These are phyloP conservation scores for Laetiporus sulphureus DNA, from an alignment of 1,284 basidiomycete genomes.

Conservation along the genomic window DNA sequence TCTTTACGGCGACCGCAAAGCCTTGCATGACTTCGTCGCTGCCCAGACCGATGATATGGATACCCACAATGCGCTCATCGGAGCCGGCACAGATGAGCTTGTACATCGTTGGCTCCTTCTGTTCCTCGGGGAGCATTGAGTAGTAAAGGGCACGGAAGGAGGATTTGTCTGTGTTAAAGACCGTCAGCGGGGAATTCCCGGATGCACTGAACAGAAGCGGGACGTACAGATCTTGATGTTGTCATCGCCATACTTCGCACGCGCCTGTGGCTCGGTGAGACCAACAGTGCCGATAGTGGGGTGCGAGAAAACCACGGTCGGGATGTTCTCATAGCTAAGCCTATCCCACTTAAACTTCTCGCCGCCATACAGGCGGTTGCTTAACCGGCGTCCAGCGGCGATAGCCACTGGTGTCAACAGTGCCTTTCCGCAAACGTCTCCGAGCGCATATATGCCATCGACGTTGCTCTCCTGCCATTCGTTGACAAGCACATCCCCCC, in stretches of 20 bases:
- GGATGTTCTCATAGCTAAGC: slow-evolving; percentile 86
- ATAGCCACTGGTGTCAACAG: slow-evolving; percentile 98
- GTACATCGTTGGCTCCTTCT: slow-evolving; percentile 92
- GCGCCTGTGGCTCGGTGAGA: slow-evolving; percentile 86
- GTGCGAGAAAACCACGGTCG: slow-evolving; percentile 95
- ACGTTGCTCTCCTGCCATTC: slow-evolving; percentile 86
- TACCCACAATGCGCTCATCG: slow-evolving; percentile 91
- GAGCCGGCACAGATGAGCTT: slow-evolving; percentile 85
- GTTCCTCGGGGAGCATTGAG: slow-evolving; percentile 78
- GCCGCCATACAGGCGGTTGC: slow-evolving; percentile 88
- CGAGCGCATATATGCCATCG: slow-evolving; percentile 74
- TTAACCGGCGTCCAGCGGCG: slow-evolving; percentile 85
- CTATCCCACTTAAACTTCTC: slow-evolving; percentile 83
- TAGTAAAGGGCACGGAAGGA: slow-evolving; percentile 84
- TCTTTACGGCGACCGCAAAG: slow-evolving; percentile 92
- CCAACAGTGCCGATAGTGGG: slow-evolving; percentile 91
- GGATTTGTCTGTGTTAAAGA: slow-evolving; percentile 48
- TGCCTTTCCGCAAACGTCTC: slow-evolving; percentile 90
- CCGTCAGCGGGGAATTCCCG: background rate
- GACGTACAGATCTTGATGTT: slow-evolving; percentile 87
- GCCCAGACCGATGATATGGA: slow-evolving; percentile 89
- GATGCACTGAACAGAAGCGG: slow-evolving; percentile 1
- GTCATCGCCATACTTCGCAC: slow-evolving; percentile 79
- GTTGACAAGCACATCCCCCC: slow-evolving; percentile 84
- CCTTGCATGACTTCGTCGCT: slow-evolving; percentile 93